These are phyloP conservation scores for Trifolium subterraneum DNA, from an alignment of 306 rosid genomes.

Conservation along the genomic window DNA sequence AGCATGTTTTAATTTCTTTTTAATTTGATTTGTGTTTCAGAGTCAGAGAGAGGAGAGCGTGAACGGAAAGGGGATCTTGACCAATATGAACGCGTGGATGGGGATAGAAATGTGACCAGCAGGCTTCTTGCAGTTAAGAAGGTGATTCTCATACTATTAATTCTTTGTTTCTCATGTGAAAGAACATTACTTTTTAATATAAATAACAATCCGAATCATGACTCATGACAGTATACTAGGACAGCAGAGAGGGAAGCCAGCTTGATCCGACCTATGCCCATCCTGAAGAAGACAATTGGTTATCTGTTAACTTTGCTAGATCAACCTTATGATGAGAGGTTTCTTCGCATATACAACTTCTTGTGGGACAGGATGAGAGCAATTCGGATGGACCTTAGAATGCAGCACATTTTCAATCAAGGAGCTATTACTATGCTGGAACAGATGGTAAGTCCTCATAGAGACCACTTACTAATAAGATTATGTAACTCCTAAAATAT, in stretches of 20 bases:
- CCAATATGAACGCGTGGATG: conserved; percentile 85
- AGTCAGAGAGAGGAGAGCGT: conserved; percentile 89
- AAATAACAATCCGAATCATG: conserved; percentile 30
- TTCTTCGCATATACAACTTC: conserved; percentile 87
- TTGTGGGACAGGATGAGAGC: conserved; percentile 99
- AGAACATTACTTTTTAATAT: conserved; percentile 18
- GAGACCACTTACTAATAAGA: conserved; percentile 30
- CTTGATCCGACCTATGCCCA: conserved; percentile 92
- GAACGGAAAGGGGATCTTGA: conserved; percentile 99
- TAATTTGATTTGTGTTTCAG: conserved; percentile 54
- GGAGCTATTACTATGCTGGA: conserved; percentile 88
- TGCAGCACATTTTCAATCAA: conserved; percentile 94
- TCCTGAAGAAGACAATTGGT: conserved; percentile 76
- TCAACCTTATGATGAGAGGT: conserved; percentile 76
- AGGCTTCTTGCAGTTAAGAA: conserved; percentile 88
- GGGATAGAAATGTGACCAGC: conserved; percentile 93
- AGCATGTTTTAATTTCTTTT: conserved; percentile 28
- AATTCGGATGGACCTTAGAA: conserved; percentile 94
- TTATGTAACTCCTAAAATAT: conserved; percentile 22
- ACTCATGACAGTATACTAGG: conserved; percentile 74
- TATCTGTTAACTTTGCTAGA: conserved; percentile 80
- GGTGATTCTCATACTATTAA: conserved; percentile 54
- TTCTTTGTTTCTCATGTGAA: conserved; percentile 10
- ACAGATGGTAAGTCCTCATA: conserved; percentile 76
- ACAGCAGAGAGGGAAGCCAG: conserved; percentile 97